Evolutionary conservation across 2,329 filamentous ascomycete species (phyloP).

Genomic region (Pseudogymnoascus sp.): DNA sequence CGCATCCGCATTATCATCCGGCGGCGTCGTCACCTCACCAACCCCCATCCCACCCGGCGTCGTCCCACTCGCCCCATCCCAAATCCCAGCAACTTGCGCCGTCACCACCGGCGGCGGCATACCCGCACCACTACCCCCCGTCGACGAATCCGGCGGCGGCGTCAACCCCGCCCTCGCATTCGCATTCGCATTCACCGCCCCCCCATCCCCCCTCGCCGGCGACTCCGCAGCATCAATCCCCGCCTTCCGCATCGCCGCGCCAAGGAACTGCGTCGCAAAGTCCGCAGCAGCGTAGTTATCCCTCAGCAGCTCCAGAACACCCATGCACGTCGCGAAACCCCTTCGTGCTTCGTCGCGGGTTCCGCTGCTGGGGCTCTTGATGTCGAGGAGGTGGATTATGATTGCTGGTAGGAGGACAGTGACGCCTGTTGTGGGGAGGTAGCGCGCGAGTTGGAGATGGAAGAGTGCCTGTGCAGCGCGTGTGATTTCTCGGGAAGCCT

Average conservation of each 20-base stretch:
- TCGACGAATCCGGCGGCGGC: not conserved
- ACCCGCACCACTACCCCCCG: not conserved
- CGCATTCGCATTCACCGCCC: not conserved
- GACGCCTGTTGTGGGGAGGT: slow-evolving; percentile 80
- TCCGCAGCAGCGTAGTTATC: slow-evolving; percentile 93
- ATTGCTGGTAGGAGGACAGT: slow-evolving; percentile 87
- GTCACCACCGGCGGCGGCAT: not conserved
- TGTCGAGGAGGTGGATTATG: slow-evolving; percentile 87
- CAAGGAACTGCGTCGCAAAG: slow-evolving; percentile 90
- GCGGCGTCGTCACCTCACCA: not conserved
- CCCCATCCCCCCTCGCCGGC: not conserved
- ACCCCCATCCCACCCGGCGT: not conserved
- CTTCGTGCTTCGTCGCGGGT: slow-evolving; percentile 65
- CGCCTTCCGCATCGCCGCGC: slow-evolving; percentile 81
- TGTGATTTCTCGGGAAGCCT: slow-evolving; percentile 79
- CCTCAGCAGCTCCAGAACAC: slow-evolving; percentile 76
- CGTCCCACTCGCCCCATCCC: not conserved
- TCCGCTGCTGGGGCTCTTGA: slow-evolving; percentile 71
- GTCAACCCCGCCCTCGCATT: not conserved
- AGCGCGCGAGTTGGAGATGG: slow-evolving; percentile 63
- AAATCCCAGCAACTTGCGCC: not conserved
- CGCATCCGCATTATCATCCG: not conserved
- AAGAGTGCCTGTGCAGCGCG: slow-evolving; percentile 73
- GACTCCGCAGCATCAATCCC: slow-evolving; percentile 44
- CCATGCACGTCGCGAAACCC: slow-evolving; percentile 88